These are phyloP conservation scores for Nissolia schottii DNA, from an alignment of 306 rosid species.

Conservation along the genomic window DNA sequence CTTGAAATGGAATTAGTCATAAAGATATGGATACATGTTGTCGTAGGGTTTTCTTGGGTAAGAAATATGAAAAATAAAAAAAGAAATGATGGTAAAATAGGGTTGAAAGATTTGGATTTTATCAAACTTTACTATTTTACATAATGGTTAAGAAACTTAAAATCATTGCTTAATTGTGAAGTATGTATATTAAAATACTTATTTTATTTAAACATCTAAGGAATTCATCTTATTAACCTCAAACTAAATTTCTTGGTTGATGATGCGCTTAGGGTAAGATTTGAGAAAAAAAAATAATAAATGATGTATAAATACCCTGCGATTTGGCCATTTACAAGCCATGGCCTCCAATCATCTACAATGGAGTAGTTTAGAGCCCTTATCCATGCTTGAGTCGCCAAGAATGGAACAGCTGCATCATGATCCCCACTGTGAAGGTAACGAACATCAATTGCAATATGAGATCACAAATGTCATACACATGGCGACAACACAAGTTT, in stretches of 20 bases:
- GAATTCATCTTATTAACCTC: too few species aligned
- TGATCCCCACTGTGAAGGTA: conserved; percentile 49
- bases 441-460: neutral
- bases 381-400: conserved; percentile 49
- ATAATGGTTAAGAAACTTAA: too few species aligned
- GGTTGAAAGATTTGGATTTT: too few species aligned
- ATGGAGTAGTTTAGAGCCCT: conserved; percentile 43
- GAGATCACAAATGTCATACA: neutral
- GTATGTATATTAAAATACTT: too few species aligned
- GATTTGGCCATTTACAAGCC: conserved; percentile 38
- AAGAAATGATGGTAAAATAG: neutral
- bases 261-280: too few species aligned
- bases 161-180: too few species aligned
- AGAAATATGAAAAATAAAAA: too few species aligned
- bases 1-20: neutral
- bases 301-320: conserved; percentile 43
- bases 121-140: too few species aligned
- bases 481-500: neutral
- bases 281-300: too few species aligned
- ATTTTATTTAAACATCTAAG: too few species aligned
- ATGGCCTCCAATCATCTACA: conserved; percentile 38
- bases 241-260: too few species aligned
- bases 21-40: neutral
- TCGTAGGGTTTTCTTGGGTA: neutral
- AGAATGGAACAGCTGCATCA: conserved; percentile 32